These are phyloP conservation scores for Pseudocercospora crystallina DNA, from an alignment of 2,329 filamentous ascomycete genomes.

Conservation along the genomic window DNA sequence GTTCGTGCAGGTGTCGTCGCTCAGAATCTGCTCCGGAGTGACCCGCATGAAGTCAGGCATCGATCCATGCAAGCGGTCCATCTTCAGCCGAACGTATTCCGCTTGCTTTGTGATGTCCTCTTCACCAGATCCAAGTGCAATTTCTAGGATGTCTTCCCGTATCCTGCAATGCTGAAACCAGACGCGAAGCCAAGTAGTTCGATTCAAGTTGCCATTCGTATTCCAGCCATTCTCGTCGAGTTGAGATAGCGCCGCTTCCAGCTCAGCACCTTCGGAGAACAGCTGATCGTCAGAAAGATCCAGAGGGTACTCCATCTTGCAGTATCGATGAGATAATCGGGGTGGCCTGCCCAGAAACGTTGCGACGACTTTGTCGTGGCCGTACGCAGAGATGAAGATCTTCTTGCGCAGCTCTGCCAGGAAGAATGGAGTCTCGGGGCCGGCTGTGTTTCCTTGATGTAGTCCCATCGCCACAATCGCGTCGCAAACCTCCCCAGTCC, in stretches of 20 bases:
- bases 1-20: conserved; percentile 14
- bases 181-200: conserved; percentile 49
- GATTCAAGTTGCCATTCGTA: conserved; percentile 43
- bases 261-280: conserved; percentile 44
- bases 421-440: conserved; percentile 36
- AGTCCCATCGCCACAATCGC: conserved; percentile 36
- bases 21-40: conserved; percentile 30
- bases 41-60: conserved; percentile 33
- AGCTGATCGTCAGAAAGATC: conserved; percentile 55
- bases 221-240: conserved; percentile 57
- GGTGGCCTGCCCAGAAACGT: conserved; percentile 52
- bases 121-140: conserved; percentile 49
- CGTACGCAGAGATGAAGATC: conserved; percentile 36
- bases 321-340: conserved; percentile 50
- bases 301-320: conserved; percentile 54
- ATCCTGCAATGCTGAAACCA: conserved; percentile 51
- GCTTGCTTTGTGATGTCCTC: conserved; percentile 41
- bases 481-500: conserved; percentile 37
- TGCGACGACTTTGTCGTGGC: conserved; percentile 35
- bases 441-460: conserved; percentile 35
- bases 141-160: conserved; percentile 60
- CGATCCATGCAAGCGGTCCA: conserved; percentile 40
- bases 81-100: conserved; percentile 40
- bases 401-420: conserved; percentile 34
- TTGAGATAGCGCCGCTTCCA: conserved; percentile 39